Evolutionary conservation across 257 asterid species (phyloP), one percentile per base, ranked within the genome.

Genomic region (Scutellaria barbata): DNA sequence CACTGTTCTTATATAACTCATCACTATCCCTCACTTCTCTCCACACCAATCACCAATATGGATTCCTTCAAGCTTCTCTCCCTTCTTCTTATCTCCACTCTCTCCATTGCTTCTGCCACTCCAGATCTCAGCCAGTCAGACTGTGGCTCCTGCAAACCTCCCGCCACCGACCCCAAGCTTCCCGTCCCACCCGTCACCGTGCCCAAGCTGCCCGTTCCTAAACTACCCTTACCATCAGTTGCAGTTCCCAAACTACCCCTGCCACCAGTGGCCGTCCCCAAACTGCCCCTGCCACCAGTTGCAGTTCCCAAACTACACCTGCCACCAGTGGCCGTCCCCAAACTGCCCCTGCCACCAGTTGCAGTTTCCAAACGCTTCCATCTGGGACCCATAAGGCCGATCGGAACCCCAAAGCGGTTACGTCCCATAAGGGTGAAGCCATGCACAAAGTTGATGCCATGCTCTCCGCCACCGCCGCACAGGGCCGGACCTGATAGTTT

Each of bases 11-110:
- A 82, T 83, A 81, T 77, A 87, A 64, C 61, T 17, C 35, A 9
- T 16, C 72, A 7, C 71, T 56, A 4, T 33, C 13, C 10, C 47
- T 33, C 60, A 69, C 7, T 54, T 42, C 57, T 20, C 20, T 58
- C 52, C 60, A 50, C 74, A 14, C 13, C 80, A 61, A 66, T 66
- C 71, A 54, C 69, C 52, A 75, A 53, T 20, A 89, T 87, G 95
- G 88, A 77, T 59, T 74, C 79, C 73, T 84, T 81, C 70, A 85
- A 75, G 75, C 25, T 78, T 52, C 52, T 83, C 0, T 60, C 85
- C 69, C 70, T 90, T 66, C 82, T 90, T 48, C 78, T 88, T 80
- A 66, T 85, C 51, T 85, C 85, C 74, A 37, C 80, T 59, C 80
- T 89, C 74, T 73, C 81, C 77, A 16, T 84, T 54, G 71, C 90